A percentile compares a stretch with the other conserved stretches of the same genome.
Evolutionary conservation across 805 yeast genomes (phyloP).

Genomic region (Tetrapisispora phaffii): DNA sequence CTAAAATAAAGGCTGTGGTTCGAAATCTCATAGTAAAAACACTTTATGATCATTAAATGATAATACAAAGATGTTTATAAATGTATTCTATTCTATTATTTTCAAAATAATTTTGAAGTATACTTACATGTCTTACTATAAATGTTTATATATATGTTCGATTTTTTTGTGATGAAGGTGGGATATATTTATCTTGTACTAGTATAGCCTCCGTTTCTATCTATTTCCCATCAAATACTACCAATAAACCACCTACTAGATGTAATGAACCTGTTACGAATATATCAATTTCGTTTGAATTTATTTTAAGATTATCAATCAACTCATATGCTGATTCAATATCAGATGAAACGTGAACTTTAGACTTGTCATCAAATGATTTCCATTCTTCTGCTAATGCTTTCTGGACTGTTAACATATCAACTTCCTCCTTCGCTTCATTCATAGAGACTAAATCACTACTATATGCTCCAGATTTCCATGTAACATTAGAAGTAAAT

Average conservation of each 20-base stretch:
- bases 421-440: slow-evolving; percentile 68
- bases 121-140: too few relatives aligned
- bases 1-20: too few relatives aligned
- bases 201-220: neutral
- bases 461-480: slow-evolving; percentile 72
- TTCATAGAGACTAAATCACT: slow-evolving; percentile 80
- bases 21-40: too few relatives aligned
- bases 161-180: too few relatives aligned
- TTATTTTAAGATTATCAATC: slow-evolving; percentile 30
- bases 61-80: too few relatives aligned
- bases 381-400: slow-evolving; percentile 64
- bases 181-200: too few relatives aligned
- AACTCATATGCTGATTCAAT: slow-evolving; percentile 62
- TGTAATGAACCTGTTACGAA: slow-evolving; percentile 92
- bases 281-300: slow-evolving; percentile 43
- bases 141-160: too few relatives aligned
- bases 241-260: slow-evolving; percentile 86
- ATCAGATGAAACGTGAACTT: slow-evolving; percentile 49
- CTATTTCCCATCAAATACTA: slow-evolving; percentile 51
- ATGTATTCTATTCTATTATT: too few relatives aligned
- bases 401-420: slow-evolving; percentile 72
- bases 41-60: too few relatives aligned
- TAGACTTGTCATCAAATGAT: slow-evolving; percentile 33
- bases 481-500: slow-evolving; percentile 87
- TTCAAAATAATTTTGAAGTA: too few relatives aligned